Percentiles rank a stretch among this genome's conserved stretches.
These are phyloP conservation scores for Arabidopsis thaliana DNA, from an alignment of 345 rosid species.

Conservation along the genomic window TAIR10.1 NC_003071.7:7559001-7559500, in stretches of 20 bases:
- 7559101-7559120: not conserved
- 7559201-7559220: not conserved
- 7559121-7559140: not conserved
- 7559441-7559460: not conserved
- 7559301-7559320: not conserved
- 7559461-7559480: not conserved
- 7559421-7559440: not conserved
- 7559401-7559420: not conserved
- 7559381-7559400: not conserved
- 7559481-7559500: not conserved
- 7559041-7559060: constrained; percentile 1
- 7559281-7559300: not conserved
- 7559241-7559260: not conserved
- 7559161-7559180: not conserved
- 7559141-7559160: not conserved
- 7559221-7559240: not conserved
- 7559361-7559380: not conserved
- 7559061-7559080: not conserved
- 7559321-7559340: not conserved
- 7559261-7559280: not conserved
- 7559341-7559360: not conserved
- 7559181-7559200: not conserved
- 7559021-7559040: not conserved
- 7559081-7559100: not conserved
- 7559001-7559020: not conserved